Base-by-base conservation (phyloP, 768 basidiomycete genomes). In the Candolleomyces efflorescens region DNA sequence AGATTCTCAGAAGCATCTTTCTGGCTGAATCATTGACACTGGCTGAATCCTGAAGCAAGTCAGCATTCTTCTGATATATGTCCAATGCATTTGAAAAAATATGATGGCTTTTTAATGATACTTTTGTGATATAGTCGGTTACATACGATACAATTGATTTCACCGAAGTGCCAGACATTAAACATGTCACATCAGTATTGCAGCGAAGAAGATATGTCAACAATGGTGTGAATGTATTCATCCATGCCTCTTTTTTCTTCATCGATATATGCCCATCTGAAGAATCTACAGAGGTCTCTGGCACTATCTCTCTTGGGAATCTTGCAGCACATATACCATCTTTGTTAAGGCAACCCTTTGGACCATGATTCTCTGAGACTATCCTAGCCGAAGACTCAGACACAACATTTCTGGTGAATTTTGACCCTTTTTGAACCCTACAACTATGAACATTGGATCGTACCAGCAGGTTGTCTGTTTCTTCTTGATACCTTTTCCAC, bases 61-160 rank as follows among this genome's bases (percentile, higher is more conserved):
- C 7, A 69, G 60, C 15, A 48, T 71, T 63, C 37, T 66, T 65
- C 0, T 66, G 58, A 48, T 72, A 68, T 0, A 72, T 54, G 13
- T 65, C 56, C 10, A 60, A 58, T 0, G 73, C 61, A 5, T 69
- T 56, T 0, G 75, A 67, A 65, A 78, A 78, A 26, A 76, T 65
- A 12, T 64, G 64, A 62, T 75, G 66, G 0, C 73, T 75, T 46
- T 77, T 79, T 13, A 81, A 58, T 1, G 62, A 43, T 0, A 64
- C 45, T 60, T 81, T 81, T 0, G 73, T 76, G 1, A 79, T 67
- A 60, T 81, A 81, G 38, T 80, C 75, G 6, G 76, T 66, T 0
- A 77, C 67, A 65, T 78, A 78, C 18, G 69, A 63, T 0, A 76
- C 58, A 3, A 74, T 66, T 17, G 73, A 66, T 49, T 77, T 76